Evolutionary conservation across 2,329 filamentous ascomycete species (phyloP).

Genomic region (Aspergillus arachidicola): DNA sequence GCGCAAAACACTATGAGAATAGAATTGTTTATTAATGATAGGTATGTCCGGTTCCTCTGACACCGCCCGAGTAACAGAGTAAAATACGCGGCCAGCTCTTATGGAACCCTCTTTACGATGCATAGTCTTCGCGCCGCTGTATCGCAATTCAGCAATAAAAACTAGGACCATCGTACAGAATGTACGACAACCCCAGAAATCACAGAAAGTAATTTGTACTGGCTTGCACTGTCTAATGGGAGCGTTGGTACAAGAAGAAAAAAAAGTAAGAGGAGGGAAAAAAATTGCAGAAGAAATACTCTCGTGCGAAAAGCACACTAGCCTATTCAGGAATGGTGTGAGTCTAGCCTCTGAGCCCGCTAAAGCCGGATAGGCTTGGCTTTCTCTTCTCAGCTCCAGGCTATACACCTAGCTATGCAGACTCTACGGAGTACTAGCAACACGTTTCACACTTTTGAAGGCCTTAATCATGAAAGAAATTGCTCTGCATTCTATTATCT

Average conservation of each 20-base stretch:
- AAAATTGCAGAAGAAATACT: slow-evolving; percentile 18
- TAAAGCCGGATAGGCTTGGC: not conserved
- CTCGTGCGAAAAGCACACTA: slow-evolving; percentile 25
- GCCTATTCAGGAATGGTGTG: slow-evolving; percentile 22
- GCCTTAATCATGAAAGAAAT: too few species aligned
- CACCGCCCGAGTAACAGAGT: slow-evolving; percentile 73
- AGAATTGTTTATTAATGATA: slow-evolving; percentile 19
- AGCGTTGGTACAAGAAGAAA: slow-evolving; percentile 60
- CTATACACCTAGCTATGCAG: too few species aligned
- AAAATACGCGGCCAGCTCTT: slow-evolving; percentile 73
- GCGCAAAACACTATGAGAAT: slow-evolving; percentile 8
- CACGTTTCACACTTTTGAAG: too few species aligned
- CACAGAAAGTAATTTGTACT: slow-evolving; percentile 53
- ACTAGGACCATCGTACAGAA: slow-evolving; percentile 67
- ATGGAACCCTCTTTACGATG: slow-evolving; percentile 60
- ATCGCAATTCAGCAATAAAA: slow-evolving; percentile 69
- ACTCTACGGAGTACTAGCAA: too few species aligned
- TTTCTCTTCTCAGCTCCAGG: too few species aligned
- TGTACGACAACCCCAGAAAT: slow-evolving; percentile 58
- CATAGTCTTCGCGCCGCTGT: slow-evolving; percentile 60
- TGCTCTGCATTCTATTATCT: too few species aligned
- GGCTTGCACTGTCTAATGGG: slow-evolving; percentile 85
- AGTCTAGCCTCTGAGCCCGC: not conserved
- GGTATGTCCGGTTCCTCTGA: slow-evolving; percentile 78
- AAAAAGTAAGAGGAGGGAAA: slow-evolving; percentile 27